These are phyloP conservation scores for Aspergillus sp. DNA, from an alignment of 2,329 filamentous ascomycete species.

Conservation along the genomic window DNA sequence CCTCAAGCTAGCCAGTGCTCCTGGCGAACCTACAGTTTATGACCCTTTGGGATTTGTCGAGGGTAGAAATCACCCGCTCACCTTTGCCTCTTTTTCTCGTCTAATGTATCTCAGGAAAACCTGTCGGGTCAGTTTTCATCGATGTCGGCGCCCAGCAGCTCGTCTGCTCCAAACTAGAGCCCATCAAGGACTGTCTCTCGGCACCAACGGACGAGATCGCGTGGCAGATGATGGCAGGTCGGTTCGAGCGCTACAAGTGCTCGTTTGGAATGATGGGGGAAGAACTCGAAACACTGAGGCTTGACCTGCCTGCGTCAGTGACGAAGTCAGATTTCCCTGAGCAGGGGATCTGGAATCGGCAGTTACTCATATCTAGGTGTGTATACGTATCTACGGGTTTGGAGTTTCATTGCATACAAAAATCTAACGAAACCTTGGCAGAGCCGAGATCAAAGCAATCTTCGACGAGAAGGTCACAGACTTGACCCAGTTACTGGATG, in stretches of 20 bases:
- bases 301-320: constrained; percentile 28
- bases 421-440: neutral
- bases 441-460: constrained; percentile 19
- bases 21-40: constrained; percentile 26
- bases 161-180: constrained; percentile 24
- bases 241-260: constrained; percentile 36
- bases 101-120: constrained; percentile 19
- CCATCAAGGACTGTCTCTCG: constrained; percentile 18
- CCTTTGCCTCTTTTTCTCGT: neutral
- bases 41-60: constrained; percentile 27
- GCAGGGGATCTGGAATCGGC: constrained; percentile 28
- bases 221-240: constrained; percentile 31
- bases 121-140: constrained; percentile 40
- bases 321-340: constrained; percentile 24
- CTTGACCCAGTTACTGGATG: constrained; percentile 30
- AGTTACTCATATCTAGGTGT: constrained; percentile 32
- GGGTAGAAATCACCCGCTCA: constrained; percentile 11
- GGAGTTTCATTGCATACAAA: neutral
- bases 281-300: constrained; percentile 24
- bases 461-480: constrained; percentile 26
- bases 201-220: constrained; percentile 21
- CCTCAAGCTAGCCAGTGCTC: constrained; percentile 24
- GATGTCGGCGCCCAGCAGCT: constrained; percentile 30
- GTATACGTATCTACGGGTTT: neutral
- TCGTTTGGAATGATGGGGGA: constrained; percentile 30